Conservation (phyloP, 768 basidiomycete species). For the Leccinum obscurum region DNA sequence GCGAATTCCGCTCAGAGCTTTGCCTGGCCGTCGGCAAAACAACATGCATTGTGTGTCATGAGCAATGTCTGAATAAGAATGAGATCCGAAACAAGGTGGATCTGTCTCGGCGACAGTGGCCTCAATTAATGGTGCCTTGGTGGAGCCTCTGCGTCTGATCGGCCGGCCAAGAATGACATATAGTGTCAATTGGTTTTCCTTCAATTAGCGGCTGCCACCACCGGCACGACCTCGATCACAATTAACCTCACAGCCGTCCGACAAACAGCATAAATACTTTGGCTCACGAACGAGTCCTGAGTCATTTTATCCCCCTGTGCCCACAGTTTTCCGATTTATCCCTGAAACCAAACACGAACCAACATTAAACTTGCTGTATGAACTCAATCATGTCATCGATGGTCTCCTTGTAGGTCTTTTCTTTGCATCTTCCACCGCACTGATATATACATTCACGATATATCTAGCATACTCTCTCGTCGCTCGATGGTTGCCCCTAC, state of each 20-base stretch:
- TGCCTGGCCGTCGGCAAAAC: background rate
- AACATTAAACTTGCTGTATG: slow-evolving; percentile 1
- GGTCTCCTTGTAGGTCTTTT: slow-evolving; percentile 9
- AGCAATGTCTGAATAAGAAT: background rate
- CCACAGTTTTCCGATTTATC: background rate
- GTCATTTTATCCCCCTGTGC: background rate
- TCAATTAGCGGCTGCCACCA: too few species aligned
- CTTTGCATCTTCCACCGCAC: background rate
- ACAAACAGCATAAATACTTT: background rate
- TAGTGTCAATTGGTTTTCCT: too few species aligned
- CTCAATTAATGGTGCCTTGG: too few species aligned
- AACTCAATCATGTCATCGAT: background rate
- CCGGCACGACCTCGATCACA: too few species aligned
- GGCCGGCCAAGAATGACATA: too few species aligned
- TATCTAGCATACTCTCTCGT: slow-evolving; percentile 14
- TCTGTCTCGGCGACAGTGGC: background rate
- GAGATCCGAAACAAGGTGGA: background rate
- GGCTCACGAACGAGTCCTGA: background rate
- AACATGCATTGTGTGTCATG: background rate
- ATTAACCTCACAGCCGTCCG: background rate
- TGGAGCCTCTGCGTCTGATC: background rate
- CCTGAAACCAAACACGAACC: slow-evolving; percentile 6
- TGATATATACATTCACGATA: slow-evolving; percentile 26
- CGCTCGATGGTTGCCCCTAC: slow-evolving; percentile 16
- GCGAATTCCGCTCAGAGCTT: background rate